These are phyloP conservation scores for Panaeolus cyanescens DNA, from an alignment of 768 basidiomycete species.

Conservation along the genomic window DNA sequence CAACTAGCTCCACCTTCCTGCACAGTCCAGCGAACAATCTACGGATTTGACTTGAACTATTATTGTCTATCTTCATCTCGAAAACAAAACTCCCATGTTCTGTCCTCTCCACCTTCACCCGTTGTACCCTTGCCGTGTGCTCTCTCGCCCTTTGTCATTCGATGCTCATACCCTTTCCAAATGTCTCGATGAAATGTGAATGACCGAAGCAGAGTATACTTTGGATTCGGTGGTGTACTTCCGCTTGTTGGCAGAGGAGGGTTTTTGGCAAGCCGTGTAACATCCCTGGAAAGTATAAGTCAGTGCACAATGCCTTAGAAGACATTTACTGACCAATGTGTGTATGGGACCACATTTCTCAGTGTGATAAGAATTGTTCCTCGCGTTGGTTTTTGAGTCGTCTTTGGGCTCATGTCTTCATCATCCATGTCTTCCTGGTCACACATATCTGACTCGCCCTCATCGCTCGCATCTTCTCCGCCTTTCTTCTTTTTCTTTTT, in stretches of 20 bases:
- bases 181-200: conserved; percentile 70
- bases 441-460: conserved; percentile 21
- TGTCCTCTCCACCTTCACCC: conserved; percentile 74
- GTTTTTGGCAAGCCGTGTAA: conserved; percentile 73
- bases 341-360: conserved; percentile 86
- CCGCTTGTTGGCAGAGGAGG: conserved; percentile 57
- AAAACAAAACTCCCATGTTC: conserved; percentile 88
- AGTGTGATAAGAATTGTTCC: conserved; percentile 88
- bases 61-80: conserved; percentile 17
- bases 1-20: background rate
- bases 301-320: conserved; percentile 4
- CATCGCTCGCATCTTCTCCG: conserved; percentile 50
- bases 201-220: conserved; percentile 72
- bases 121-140: conserved; percentile 65
- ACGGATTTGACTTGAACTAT: background rate
- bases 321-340: conserved; percentile 62
- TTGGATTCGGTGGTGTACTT: conserved; percentile 57
- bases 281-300: conserved; percentile 52
- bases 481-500: conserved; percentile 48
- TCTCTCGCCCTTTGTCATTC: conserved; percentile 91
- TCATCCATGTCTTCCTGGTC: background rate
- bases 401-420: conserved; percentile 6
- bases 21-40: no score
- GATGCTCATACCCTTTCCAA: conserved; percentile 89
- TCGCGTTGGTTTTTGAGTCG: conserved; percentile 30